A percentile compares a stretch with the other conserved stretches of the same genome.
Conservation (phyloP, 345 rosid species). For the Hibiscus syriacus region DNA sequence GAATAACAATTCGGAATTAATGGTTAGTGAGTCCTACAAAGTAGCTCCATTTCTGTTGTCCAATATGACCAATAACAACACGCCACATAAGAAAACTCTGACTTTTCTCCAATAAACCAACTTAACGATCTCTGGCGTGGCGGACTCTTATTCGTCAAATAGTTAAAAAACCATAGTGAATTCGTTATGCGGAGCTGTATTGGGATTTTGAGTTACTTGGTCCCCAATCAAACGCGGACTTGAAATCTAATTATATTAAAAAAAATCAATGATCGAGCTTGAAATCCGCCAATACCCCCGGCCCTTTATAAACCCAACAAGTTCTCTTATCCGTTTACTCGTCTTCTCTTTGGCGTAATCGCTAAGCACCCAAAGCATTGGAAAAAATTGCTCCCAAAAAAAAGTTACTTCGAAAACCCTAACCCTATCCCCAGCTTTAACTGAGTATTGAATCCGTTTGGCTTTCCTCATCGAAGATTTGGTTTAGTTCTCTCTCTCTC, state of each 20-base stretch:
- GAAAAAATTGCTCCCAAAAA: neutral
- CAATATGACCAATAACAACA: neutral
- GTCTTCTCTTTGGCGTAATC: too few species aligned
- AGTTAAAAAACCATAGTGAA: neutral
- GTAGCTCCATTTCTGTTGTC: too few species aligned
- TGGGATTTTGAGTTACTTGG: neutral
- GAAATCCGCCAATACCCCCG: slow-evolving; percentile 15
- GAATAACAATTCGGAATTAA: too few species aligned
- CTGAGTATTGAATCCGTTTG: neutral
- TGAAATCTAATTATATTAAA: slow-evolving; percentile 9
- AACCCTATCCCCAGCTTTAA: neutral
- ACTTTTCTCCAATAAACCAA: neutral
- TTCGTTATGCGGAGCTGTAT: neutral
- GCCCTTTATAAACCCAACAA: neutral
- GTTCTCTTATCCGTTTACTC: neutral
- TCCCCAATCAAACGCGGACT: slow-evolving; percentile 13
- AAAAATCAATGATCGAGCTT: neutral
- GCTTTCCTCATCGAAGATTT: neutral
- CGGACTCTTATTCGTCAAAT: neutral
- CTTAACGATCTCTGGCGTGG: neutral
- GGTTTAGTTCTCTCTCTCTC: neutral
- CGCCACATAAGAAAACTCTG: neutral
- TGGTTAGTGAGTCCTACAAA: too few species aligned
- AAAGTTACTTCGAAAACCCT: slow-evolving; percentile 4
- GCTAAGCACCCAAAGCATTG: neutral